Evolutionary conservation across 208 protist species (phyloP), one percentile per base, ranked within the genome.

Genomic region (Trypanosoma cruzi): DNA sequence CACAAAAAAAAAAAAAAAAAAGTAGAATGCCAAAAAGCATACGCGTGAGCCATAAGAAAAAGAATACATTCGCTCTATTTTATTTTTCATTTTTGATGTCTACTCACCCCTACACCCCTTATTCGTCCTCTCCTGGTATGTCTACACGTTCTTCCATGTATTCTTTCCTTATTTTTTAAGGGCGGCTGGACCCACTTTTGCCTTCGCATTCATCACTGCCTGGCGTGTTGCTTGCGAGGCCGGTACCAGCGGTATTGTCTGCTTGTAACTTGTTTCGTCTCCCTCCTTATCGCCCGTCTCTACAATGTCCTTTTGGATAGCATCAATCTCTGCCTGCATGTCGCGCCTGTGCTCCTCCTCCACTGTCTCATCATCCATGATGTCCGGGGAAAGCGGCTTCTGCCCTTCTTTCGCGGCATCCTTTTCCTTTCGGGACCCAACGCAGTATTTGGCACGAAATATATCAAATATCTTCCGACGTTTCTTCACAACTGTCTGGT

Each of bases 181-280:
- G 0, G 88, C 88, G 26, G 58, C 77, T 16, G 88, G 85, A 0
- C 88, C 88, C 1, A 91, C 73, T 64, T 90, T 91, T 20, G 74
- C 79, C 63, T 89, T 85, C 24, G 78, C 55, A 62, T 94, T 94
- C 88, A 94, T 94, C 29, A 90, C 84, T 0, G 85, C 88, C 7
- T 81, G 77, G 44, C 80, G 77, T 31, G 72, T 42, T 31, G 79
- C 79, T 53, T 57, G 55, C 44, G 64, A 46, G 42, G 77, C 69
- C 44, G 69, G 71, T 18, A 59, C 31, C 44, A 85, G 63, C 29
- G 77, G 80, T 53, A 88, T 84, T 18, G 74, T 73, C 1, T 73
- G 72, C 50, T 59, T 80, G 72, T 92, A 95, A 29, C 78, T 77
- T 18, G 89, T 92, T 32, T 79, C 73, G 22, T 95, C 89, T 10